Evolutionary conservation across 2,329 filamentous ascomycete genomes (phyloP).

Genomic region (Magnaporthiopsis rhizophila): DNA sequence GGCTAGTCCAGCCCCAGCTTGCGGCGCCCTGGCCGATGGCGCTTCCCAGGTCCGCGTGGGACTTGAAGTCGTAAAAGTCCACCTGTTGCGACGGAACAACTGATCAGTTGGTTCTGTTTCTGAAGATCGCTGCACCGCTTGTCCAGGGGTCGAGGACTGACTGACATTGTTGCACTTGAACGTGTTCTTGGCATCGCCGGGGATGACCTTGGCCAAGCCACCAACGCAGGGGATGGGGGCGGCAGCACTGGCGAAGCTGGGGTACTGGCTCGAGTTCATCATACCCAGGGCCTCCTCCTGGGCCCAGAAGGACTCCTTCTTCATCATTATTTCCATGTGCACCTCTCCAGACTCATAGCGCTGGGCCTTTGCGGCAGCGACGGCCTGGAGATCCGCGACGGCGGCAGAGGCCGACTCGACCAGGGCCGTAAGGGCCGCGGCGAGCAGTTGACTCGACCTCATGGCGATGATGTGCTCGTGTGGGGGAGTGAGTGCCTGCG

Average conservation of each 20-base stretch:
- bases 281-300: slow-evolving; percentile 1
- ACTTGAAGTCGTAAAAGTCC: slow-evolving; percentile 8
- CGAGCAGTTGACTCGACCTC: slow-evolving; percentile 3
- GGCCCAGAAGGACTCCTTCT: slow-evolving; percentile 5
- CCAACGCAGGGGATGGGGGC: slow-evolving; percentile 1
- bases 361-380: neutral
- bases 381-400: neutral
- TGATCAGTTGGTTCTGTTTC: no score
- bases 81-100: neutral
- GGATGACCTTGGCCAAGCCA: neutral
- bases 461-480: neutral
- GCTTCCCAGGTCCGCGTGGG: slow-evolving; percentile 7
- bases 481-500: neutral
- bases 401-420: neutral
- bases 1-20: slow-evolving; percentile 38
- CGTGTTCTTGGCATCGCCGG: slow-evolving; percentile 1
- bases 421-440: neutral
- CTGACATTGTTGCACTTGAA: slow-evolving; percentile 6
- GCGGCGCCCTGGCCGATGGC: slow-evolving; percentile 4
- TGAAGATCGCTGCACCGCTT: no score
- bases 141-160: neutral
- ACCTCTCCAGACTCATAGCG: slow-evolving; percentile 5
- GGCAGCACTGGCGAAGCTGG: neutral
- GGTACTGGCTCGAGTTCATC: slow-evolving; percentile 6
- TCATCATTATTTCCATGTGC: neutral